Conservation (phyloP, 768 basidiomycete species). For the Lactifluus echinatus region DNA sequence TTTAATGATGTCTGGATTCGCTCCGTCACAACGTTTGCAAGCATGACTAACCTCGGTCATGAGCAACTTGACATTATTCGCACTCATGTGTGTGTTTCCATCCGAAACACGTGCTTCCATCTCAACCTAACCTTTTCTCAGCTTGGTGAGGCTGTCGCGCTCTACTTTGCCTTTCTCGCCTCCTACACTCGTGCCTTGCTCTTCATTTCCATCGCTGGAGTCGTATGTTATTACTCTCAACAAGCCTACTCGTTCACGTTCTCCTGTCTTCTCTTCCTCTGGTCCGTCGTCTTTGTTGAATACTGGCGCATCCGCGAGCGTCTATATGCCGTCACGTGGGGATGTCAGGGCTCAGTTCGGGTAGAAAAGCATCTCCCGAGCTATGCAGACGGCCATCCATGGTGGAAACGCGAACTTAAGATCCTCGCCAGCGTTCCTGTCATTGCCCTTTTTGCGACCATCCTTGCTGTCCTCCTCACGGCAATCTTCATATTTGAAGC, state of each 20-base stretch:
- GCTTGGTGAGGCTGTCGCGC: constrained; percentile 77
- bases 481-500: constrained; percentile 84
- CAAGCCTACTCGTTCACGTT: constrained; percentile 70
- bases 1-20: constrained; percentile 78
- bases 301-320: constrained; percentile 87
- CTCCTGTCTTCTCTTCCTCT: constrained; percentile 67
- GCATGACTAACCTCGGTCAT: constrained; percentile 45
- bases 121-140: constrained; percentile 23
- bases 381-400: constrained; percentile 42
- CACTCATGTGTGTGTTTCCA: constrained; percentile 46
- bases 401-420: constrained; percentile 69
- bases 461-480: constrained; percentile 65
- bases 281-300: constrained; percentile 83
- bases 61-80: constrained; percentile 62
- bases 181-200: constrained; percentile 75
- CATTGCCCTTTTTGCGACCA: constrained; percentile 60
- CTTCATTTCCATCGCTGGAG: constrained; percentile 65
- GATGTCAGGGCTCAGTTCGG: constrained; percentile 65
- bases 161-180: constrained; percentile 85
- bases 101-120: constrained; percentile 10
- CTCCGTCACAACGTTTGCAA: constrained; percentile 45
- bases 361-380: constrained; percentile 67
- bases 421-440: constrained; percentile 63
- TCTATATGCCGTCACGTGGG: constrained; percentile 74
- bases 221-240: constrained; percentile 59